Evolutionary conservation across 1,139 yeast species (phyloP).

Genomic region (Pichia terricola): DNA sequence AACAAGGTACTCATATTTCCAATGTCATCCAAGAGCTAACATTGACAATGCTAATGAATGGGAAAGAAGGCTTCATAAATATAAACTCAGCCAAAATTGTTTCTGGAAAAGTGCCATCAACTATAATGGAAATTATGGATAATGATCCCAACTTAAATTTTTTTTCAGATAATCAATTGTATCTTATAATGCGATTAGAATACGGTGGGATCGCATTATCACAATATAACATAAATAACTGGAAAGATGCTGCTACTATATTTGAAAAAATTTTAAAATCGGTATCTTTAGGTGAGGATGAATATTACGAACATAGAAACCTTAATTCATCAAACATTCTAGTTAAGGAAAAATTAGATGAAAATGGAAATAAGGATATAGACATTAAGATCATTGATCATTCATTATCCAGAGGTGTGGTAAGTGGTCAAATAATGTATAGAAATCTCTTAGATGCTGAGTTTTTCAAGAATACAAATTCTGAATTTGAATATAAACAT

Average conservation of each 20-base stretch:
- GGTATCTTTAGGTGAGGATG: constrained; percentile 41
- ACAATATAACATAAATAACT: constrained; percentile 32
- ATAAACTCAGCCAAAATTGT: constrained; percentile 36
- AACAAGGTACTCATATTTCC: constrained; percentile 27
- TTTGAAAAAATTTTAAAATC: constrained; percentile 44
- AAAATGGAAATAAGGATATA: constrained; percentile 15
- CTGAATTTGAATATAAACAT: constrained; percentile 18
- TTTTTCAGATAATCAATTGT: constrained; percentile 26
- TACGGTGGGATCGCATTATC: constrained; percentile 42
- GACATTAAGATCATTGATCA: constrained; percentile 49
- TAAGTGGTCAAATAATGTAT: constrained; percentile 26
- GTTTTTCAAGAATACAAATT: constrained; percentile 23
- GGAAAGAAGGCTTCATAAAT: constrained; percentile 27
- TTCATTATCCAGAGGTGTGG: constrained; percentile 39
- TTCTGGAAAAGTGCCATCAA: constrained; percentile 34
- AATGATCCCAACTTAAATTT: constrained; percentile 3
- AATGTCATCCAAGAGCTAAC: constrained; percentile 40
- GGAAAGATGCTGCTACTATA: constrained; percentile 44
- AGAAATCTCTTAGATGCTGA: constrained; percentile 32
- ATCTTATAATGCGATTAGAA: constrained; percentile 35
- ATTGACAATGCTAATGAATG: constrained; percentile 29
- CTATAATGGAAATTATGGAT: constrained; percentile 6
- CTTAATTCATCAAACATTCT: constrained; percentile 56
- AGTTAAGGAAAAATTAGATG: constrained; percentile 14
- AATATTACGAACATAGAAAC: constrained; percentile 57